Evolutionary conservation across 306 rosid genomes (phyloP), one percentile per base, ranked within the genome.

Genomic region (Trifolium subterraneum): DNA sequence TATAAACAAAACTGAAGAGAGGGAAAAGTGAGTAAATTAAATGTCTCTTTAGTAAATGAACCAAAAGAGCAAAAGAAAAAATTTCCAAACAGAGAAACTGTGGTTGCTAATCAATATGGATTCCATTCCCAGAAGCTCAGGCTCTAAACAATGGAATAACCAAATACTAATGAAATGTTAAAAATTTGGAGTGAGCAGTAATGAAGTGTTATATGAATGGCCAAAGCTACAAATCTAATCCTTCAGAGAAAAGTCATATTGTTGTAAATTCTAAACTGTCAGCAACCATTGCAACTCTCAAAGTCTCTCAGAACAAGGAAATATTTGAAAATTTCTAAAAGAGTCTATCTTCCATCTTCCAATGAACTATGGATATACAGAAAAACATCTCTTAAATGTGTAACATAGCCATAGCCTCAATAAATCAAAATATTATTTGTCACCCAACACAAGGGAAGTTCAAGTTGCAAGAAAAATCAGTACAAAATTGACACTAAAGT

Each of bases 391-490:
- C 68, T 77, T 55, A 59, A 52, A 62, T 64, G 64, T 29, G 65
- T 35, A 73, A 77, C 68, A 78, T 29, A 75, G 19, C 47, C 68
- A 78, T 29, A 75, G 19, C 47, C 71, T 56, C 75, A 73, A 56
- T 19, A 64, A 60, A 61, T 42, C 42, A 80, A 76, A 54, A 68
- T 8, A 48, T 27, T 41, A 62, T 71, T 8, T 19, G 31, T 36
- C 71, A 79, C 67, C 75, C 58, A 78, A 59, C 51, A 80, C 12
- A 64, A 27, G n/a, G 27, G 73, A 55, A 29, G 31, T 66, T 66
- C 74, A 55, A 31, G 44, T 66, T 70, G 74, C 62, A 73, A 73
- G 76, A 80, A 79, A 56, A 86, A 81, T 55, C 70, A 75, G 41
- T 58, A 80, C 72, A 35, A 74, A 70, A 81, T 66, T 69, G 52